phyloP scores from a whole-genome alignment of 169 alveolate species.

The Cryptosporidium andersoni region DNA sequence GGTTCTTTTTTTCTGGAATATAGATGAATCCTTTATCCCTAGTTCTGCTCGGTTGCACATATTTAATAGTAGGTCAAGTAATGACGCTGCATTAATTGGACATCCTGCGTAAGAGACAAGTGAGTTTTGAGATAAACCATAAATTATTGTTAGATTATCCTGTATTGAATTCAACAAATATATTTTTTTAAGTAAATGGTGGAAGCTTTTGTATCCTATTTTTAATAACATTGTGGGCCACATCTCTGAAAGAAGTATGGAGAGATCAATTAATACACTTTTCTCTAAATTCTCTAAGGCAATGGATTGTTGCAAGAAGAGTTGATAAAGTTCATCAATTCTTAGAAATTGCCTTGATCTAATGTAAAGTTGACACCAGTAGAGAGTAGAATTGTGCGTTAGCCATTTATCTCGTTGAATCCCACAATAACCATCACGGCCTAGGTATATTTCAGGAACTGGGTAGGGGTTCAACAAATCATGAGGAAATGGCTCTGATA shows the following conservation, averaged over 20 bases:
- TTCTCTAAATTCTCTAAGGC: constrained; percentile 32
- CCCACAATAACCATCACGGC: constrained; percentile 23
- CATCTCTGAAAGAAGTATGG: constrained; percentile 17
- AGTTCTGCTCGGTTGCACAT: constrained; percentile 6
- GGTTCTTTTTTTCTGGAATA: not conserved
- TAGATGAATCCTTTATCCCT: not conserved
- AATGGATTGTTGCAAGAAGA: constrained; percentile 23
- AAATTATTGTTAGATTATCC: constrained; percentile 39
- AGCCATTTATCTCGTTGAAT: constrained; percentile 1
- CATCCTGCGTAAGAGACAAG: constrained; percentile 33
- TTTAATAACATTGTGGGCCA: constrained; percentile 4
- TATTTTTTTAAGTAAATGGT: constrained; percentile 19
- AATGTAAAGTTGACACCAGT: constrained; percentile 24
- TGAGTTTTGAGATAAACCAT: constrained; percentile 42
- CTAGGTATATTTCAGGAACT: not conserved
- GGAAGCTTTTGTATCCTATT: not conserved
- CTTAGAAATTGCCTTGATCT: constrained; percentile 10
- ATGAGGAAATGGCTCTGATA: not conserved
- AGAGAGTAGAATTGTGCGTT: constrained; percentile 8
- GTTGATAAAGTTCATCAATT: constrained; percentile 37
- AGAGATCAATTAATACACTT: constrained; percentile 39
- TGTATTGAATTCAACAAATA: constrained; percentile 29
- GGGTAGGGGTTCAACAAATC: too few relatives aligned
- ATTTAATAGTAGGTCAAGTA: constrained; percentile 23
- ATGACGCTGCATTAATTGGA: constrained; percentile 3